Percentiles rank a stretch among this genome's conserved stretches.
These are phyloP conservation scores for Carex cristatella DNA, from an alignment of 176 grass and related monocot genomes.

Conservation along the genomic window DNA sequence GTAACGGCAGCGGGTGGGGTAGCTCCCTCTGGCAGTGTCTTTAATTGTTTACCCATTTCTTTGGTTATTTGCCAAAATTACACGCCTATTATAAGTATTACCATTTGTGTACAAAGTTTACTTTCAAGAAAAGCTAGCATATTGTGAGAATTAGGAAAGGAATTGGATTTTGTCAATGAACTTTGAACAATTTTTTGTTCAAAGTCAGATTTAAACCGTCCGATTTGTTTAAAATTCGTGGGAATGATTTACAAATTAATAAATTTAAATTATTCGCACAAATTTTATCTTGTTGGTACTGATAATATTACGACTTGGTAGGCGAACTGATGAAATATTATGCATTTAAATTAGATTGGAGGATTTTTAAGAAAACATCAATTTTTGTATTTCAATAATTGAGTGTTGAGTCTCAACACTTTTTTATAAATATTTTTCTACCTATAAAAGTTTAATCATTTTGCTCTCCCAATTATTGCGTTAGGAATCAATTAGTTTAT, in stretches of 20 bases:
- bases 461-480: not conserved
- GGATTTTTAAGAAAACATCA: not conserved
- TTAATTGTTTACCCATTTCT: not conserved
- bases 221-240: too few relatives aligned
- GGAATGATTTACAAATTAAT: too few relatives aligned
- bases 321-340: not conserved
- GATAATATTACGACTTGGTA: not conserved
- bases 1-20: not conserved
- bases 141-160: too few relatives aligned
- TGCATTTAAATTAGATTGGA: not conserved
- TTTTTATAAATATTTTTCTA: not conserved
- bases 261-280: too few relatives aligned
- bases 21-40: not conserved
- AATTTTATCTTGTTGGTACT: not conserved
- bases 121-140: too few relatives aligned
- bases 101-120: too few relatives aligned
- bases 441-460: not conserved
- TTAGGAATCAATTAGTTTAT: not conserved
- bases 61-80: not conserved
- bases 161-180: too few relatives aligned
- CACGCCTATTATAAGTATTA: not conserved
- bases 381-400: not conserved
- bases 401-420: not conserved
- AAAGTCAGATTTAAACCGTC: too few relatives aligned
- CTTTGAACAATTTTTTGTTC: too few relatives aligned